Evolutionary conservation across 2,329 filamentous ascomycete genomes (phyloP).

Genomic region (Venturia effusa): DNA sequence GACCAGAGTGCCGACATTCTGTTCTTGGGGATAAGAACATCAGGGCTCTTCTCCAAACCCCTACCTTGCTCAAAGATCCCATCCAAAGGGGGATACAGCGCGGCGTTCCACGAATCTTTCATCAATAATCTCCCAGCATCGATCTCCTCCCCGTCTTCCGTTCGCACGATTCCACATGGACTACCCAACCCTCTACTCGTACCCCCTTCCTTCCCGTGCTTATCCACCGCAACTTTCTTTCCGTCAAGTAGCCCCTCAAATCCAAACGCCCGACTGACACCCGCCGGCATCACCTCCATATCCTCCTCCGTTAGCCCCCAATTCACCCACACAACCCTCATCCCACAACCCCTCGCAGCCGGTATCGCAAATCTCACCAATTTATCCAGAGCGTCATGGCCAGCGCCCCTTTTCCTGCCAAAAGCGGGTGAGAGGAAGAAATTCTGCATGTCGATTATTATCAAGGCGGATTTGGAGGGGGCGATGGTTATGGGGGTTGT

Average conservation of each 20-base stretch:
- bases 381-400: conserved; percentile 30
- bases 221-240: background rate
- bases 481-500: conserved; percentile 21
- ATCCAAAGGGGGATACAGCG: conserved; percentile 37
- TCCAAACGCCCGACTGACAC: conserved; percentile 38
- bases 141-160: conserved; percentile 17
- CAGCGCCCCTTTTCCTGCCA: conserved; percentile 28
- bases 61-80: conserved; percentile 14
- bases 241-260: conserved; percentile 19
- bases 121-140: conserved; percentile 38
- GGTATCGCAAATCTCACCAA: conserved; percentile 35
- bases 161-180: conserved; percentile 18
- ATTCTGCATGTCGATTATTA: conserved; percentile 45
- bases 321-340: conserved; percentile 44
- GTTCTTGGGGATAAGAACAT: conserved; percentile 46
- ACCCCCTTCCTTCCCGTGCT: too few species aligned
- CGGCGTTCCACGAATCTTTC: conserved; percentile 46
- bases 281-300: conserved; percentile 39
- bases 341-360: conserved; percentile 38
- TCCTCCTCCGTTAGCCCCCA: conserved; percentile 48
- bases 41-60: conserved; percentile 25
- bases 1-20: conserved; percentile 48
- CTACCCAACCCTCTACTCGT: conserved; percentile 24
- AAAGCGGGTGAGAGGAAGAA: conserved; percentile 37
- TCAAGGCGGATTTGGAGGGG: conserved; percentile 33